Evolutionary conservation across 805 yeast genomes (phyloP).

Genomic region (Metschnikowia kofuensis): DNA sequence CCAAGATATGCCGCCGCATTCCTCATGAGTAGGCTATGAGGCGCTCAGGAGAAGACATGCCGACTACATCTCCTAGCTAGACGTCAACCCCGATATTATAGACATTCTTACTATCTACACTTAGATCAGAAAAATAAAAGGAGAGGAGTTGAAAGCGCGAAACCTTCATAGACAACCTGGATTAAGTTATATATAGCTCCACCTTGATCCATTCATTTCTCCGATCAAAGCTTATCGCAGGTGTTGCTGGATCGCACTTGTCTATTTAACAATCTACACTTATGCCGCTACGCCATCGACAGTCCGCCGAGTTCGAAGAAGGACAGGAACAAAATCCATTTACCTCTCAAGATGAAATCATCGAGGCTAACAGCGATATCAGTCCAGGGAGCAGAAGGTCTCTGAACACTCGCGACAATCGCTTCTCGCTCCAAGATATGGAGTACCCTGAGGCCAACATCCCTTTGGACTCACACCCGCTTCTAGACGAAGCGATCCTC

Average conservation of each 20-base stretch:
- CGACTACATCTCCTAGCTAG: too few species aligned
- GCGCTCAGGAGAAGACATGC: too few species aligned
- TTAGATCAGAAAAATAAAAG: too few species aligned
- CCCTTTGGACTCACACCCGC: slow-evolving; percentile 8
- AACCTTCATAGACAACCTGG: too few species aligned
- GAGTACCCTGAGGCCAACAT: slow-evolving; percentile 6
- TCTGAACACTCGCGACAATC: neutral
- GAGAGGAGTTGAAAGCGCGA: too few species aligned
- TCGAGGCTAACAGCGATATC: neutral
- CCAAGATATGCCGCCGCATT: slow-evolving; percentile 1
- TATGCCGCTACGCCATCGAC: neutral
- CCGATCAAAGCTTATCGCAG: neutral
- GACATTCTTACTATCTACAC: too few species aligned
- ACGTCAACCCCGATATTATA: too few species aligned
- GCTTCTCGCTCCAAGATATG: slow-evolving; percentile 7
- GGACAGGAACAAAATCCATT: slow-evolving; percentile 5
- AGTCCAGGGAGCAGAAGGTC: neutral
- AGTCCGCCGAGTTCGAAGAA: neutral
- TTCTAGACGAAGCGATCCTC: slow-evolving; percentile 8
- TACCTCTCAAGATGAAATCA: neutral
- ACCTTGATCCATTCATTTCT: too few species aligned
- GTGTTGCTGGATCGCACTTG: neutral
- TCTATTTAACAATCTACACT: neutral
- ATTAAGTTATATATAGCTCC: too few species aligned
- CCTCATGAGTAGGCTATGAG: neutral